Base-by-base conservation (phyloP, 2,329 filamentous ascomycete genomes). In the Fusarium piperis region DNA sequence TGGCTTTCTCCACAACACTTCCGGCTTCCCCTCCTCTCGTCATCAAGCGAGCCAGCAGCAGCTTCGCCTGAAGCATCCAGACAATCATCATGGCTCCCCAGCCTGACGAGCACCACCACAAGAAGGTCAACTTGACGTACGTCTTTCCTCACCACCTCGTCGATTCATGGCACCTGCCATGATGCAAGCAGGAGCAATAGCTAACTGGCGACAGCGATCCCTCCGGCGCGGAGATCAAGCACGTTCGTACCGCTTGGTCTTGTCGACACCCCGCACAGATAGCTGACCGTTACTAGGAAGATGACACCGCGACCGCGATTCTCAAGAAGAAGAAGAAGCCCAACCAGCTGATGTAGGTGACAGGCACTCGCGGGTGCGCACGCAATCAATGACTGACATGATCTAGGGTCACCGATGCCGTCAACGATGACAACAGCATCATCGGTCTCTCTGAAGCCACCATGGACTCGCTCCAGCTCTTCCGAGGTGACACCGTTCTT, bases 301-400 rank as follows among this genome's bases (percentile, higher is more conserved):
- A 98, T 82, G 96, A 97, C 81, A 94, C 92, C 70, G 91, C 96
- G 59, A 99, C 96, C 51, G 96, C 96, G 76, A 99, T 99, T 78
- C 90, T 99, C 79, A 98, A 98, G 88, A 98, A 98, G 90, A 99
- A 99, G 93, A 99, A 99, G 95, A 99, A 99, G 94, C 95, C 95
- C 78, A 99, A 99, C 86, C 97, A 95, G 80, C 86, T 99, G 83
- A 97, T 99, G 94, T 97, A 88, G 83, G 92, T 83, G 77, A 8
- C 39, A 46, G 32, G 59, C 36, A 65, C 32, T 51, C 20, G 61
- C n/a, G 6, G 38, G 68, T 52, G 44, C 35, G 18, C 35, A 64
- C 30, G 53, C 46, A 57, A 69, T 67, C 46, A 57, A 69, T 67
- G 71, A 67, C 68, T 81, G 56, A 78, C 71, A 55, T 41, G n/a